Conservation (phyloP, 176 grass and related monocot species). For the Cenchrus fungigraminus region DNA sequence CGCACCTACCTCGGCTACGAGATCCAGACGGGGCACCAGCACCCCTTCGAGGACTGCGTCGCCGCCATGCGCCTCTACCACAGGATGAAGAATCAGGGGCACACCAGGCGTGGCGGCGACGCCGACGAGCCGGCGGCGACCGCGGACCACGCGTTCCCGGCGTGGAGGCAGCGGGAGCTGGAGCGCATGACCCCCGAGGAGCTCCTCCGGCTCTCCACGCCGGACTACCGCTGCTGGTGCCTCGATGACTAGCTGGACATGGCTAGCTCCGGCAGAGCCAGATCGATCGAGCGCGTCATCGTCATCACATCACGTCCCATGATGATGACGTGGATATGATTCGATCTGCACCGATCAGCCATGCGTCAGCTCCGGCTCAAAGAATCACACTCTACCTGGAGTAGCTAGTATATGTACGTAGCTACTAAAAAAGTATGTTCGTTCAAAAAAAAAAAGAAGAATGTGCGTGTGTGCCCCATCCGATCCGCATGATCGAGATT, state of each 20-base stretch:
- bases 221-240: constrained; percentile 79
- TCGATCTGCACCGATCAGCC: not conserved
- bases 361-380: not conserved
- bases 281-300: not conserved
- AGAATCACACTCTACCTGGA: not conserved
- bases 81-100: constrained; percentile 49
- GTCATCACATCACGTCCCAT: not conserved
- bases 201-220: constrained; percentile 51
- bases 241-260: constrained; percentile 44
- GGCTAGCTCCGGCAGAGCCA: not conserved
- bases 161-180: constrained; percentile 57
- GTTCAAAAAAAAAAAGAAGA: too few relatives aligned
- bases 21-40: constrained; percentile 48
- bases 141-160: constrained; percentile 45
- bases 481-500: too few relatives aligned
- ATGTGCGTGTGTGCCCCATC: too few relatives aligned
- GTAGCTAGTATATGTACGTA: not conserved
- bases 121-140: not conserved
- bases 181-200: constrained; percentile 65
- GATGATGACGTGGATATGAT: not conserved
- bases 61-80: constrained; percentile 64
- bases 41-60: constrained; percentile 75
- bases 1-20: constrained; percentile 61
- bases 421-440: too few relatives aligned
- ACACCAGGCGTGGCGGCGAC: constrained; percentile 25